Base-by-base conservation (phyloP, 2,329 filamentous ascomycete species). In the Colletotrichum sp. region DNA sequence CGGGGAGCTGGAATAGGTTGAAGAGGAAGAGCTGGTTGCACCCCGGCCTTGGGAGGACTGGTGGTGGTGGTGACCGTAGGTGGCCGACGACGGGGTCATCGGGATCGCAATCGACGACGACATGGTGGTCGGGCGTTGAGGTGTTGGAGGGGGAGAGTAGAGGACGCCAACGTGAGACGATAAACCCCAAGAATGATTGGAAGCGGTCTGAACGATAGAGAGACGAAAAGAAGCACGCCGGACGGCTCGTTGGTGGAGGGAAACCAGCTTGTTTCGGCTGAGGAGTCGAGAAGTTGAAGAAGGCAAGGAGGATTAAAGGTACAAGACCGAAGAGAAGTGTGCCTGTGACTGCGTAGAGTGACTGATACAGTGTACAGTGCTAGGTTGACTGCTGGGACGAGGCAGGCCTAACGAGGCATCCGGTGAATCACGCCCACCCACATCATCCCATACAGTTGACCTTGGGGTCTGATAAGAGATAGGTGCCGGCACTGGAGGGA, bases 61-160 rank as follows among this genome's bases (percentile, higher is more conserved):
- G 73, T 83, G 72, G 74, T 74, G 74, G 74, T 76, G 74, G 32
- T 76, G 74, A 30, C 69, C 81, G 76, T 85, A 87, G 68, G 81
- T 78, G 28, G 83, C 80, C 63, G 84, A 83, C 67, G 84, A 83
- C 55, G 83, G 83, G 59, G 81, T 85, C 77, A 84, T 84, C 80
- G 93, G 93, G 80, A 95, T 95, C 78, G 90, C 88, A 85, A 95
- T 95, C 76, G 92, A 94, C 75, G 92, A 92, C 76, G 92, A 93
- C 92, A 93, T 92, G 79, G 78, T 84, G 78, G 80, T 75, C 49
- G 78, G 44, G 62, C 18, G 32, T 63, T 36, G 28, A 69, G 64
- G 66, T 62, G 6, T 44, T 62, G 28, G 26, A 65, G 57, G 34
- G 62, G 75, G 44, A 66, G 18, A 52, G 34, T 44, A 55, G 39